Percentiles rank a stretch among this genome's conserved stretches.
Evolutionary conservation across 345 rosid species (phyloP).

Genomic region (Erucastrum elatum): DNA sequence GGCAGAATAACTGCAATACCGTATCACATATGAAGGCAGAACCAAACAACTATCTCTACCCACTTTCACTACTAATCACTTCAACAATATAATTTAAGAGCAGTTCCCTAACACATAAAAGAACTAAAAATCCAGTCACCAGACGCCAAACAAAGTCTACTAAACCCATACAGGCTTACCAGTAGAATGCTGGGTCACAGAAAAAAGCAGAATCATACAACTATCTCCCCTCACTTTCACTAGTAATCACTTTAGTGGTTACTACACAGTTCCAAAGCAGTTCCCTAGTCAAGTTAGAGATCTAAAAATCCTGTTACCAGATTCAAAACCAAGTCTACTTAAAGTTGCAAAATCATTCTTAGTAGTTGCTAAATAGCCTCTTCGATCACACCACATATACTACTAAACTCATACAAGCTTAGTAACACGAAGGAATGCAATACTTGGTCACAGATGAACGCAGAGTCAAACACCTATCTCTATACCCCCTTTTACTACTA

Average conservation of each 20-base stretch:
- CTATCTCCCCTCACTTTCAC: neutral
- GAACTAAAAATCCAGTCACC: neutral
- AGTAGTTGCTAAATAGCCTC: neutral
- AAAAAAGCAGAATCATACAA: neutral
- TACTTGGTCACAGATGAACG: neutral
- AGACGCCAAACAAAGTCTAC: neutral
- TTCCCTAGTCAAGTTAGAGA: slow-evolving; percentile 1
- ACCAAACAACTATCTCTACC: neutral
- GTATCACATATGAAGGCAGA: neutral
- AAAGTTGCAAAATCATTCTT: neutral
- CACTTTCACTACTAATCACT: neutral
- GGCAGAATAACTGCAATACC: neutral
- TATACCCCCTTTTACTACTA: neutral
- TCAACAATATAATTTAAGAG: neutral
- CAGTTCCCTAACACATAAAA: neutral
- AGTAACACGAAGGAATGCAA: neutral
- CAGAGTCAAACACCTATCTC: neutral
- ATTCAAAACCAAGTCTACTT: neutral
- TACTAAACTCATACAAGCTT: neutral
- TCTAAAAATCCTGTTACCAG: neutral
- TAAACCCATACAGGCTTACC: neutral
- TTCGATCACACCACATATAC: neutral
- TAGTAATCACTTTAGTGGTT: slow-evolving; percentile 2
- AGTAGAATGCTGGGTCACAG: neutral
- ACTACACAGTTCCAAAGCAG: neutral